Base-by-base conservation (phyloP, 2,329 filamentous ascomycete species). In the Xylaria sp. region DNA sequence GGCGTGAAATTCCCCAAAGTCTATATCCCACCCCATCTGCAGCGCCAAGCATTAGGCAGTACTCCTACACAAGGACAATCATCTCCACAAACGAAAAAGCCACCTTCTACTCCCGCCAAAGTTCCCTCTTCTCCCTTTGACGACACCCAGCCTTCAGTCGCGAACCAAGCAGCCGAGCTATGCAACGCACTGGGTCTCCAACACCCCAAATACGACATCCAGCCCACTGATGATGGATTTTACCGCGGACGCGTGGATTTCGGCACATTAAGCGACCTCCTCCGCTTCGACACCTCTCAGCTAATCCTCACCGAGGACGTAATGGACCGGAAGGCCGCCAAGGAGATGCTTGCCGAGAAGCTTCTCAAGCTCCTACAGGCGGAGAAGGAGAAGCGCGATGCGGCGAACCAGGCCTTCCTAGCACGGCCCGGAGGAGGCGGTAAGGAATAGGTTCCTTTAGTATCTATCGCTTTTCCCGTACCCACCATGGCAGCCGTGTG, bases 271-370 rank as follows among this genome's bases (percentile, higher is more conserved):
- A 25, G 29, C 37, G n/a, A 10, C 12, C 53, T 65, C 2, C 48
- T 72, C 2, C 63, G 54, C 32, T 68, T 77, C 54, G 61, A 65
- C 35, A 18, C n/a, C 27, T 35, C 40, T 0, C 2, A n/a, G 16
- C 70, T 68, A 13, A 64, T 62, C 10, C 65, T 53, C 48, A 73
- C 75, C 37, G 58, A 72, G 16, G 68, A 78, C 5, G 74, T 82
- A 9, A 74, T 75, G 3, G 78, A 81, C 2, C 80, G 78, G 71
- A 78, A 75, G 51, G 67, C 75, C 10, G 78, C 83, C 0, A 82
- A 76, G 71, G 77, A 81, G 68, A 75, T 74, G 63, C 74, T 87
- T 3, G 82, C 84, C 0, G 78, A 81, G 69, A 69, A 73, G 37
- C 73, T 86, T 2, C 70, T 86, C 16, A 69, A 44, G 5, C 81